A percentile compares a stretch with the other conserved stretches of the same genome.
Evolutionary conservation across 495 filamentous ascomycete species (phyloP).

Genomic region (Neurospora sp.): DNA sequence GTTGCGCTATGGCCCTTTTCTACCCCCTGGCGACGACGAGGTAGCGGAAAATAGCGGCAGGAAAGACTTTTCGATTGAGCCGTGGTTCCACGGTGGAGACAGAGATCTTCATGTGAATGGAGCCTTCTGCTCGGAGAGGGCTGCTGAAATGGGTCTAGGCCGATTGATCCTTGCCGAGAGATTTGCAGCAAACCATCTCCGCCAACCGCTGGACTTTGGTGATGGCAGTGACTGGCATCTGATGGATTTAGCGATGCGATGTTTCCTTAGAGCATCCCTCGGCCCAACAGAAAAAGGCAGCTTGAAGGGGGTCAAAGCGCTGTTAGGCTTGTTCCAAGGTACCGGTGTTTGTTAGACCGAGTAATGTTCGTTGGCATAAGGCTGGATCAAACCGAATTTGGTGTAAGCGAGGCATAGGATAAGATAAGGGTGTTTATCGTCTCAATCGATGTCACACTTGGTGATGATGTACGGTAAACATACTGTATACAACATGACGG

Average conservation of each 20-base stretch:
- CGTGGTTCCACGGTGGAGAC: constrained; percentile 18
- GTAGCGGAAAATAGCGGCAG: constrained; percentile 16
- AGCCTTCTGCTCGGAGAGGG: constrained; percentile 25
- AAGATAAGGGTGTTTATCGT: background rate
- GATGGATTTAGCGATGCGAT: background rate
- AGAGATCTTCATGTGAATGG: constrained; percentile 29
- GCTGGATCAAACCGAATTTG: background rate
- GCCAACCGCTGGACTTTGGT: constrained; percentile 2
- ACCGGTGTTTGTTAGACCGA: background rate
- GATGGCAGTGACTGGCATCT: background rate
- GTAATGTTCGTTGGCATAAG: background rate
- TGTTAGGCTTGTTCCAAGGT: background rate
- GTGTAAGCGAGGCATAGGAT: background rate
- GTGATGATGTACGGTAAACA: background rate
- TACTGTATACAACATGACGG: background rate
- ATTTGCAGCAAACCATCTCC: constrained; percentile 11
- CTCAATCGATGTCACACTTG: background rate
- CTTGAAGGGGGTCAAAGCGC: background rate
- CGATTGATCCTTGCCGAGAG: constrained; percentile 15
- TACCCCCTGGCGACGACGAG: constrained; percentile 4
- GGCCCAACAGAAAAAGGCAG: background rate
- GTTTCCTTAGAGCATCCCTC: background rate
- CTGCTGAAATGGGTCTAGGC: constrained; percentile 29
- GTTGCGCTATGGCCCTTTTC: background rate
- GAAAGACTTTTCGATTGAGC: constrained; percentile 15